phyloP scores from a whole-genome alignment of 352 stramenopile genomes.

The Globisporangium okanoganense region DNA sequence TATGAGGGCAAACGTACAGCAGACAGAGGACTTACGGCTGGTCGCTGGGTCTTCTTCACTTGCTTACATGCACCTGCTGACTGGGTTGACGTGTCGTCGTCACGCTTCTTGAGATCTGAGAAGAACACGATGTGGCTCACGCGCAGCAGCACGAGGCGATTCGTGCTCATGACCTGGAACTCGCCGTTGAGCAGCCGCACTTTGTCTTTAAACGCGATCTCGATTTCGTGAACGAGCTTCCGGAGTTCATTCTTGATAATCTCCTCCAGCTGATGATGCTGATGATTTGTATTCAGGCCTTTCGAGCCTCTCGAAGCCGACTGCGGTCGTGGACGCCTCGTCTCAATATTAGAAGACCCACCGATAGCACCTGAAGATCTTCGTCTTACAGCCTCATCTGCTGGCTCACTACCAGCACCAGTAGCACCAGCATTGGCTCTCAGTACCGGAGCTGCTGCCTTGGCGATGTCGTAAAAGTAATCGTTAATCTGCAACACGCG shows the following conservation, averaged over 20 bases:
- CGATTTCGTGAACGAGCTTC: conserved; percentile 43
- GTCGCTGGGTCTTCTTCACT: conserved; percentile 9
- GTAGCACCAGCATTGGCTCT: neutral
- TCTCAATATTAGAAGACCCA: neutral
- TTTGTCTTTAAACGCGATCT: conserved; percentile 33
- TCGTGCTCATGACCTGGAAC: conserved; percentile 52
- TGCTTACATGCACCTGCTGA: neutral
- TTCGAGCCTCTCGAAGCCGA: neutral
- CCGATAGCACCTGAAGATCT: neutral
- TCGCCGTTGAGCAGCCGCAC: conserved; percentile 47
- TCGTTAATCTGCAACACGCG: conserved; percentile 33
- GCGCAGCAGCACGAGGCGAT: conserved; percentile 51
- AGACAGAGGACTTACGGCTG: conserved; percentile 7
- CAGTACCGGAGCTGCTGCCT: neutral
- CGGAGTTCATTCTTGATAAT: conserved; percentile 46
- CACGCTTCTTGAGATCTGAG: conserved; percentile 34
- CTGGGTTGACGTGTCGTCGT: neutral
- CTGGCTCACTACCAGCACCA: neutral
- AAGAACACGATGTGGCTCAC: conserved; percentile 53
- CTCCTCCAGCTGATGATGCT: conserved; percentile 24
- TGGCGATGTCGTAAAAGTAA: conserved; percentile 30
- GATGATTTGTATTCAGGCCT: neutral
- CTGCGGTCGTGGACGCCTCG: neutral
- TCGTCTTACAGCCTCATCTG: neutral
- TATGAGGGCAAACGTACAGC: neutral